phyloP scores from a whole-genome alignment of 2,329 filamentous ascomycete species.

The Teratosphaeria pseudoeucalypti region DNA sequence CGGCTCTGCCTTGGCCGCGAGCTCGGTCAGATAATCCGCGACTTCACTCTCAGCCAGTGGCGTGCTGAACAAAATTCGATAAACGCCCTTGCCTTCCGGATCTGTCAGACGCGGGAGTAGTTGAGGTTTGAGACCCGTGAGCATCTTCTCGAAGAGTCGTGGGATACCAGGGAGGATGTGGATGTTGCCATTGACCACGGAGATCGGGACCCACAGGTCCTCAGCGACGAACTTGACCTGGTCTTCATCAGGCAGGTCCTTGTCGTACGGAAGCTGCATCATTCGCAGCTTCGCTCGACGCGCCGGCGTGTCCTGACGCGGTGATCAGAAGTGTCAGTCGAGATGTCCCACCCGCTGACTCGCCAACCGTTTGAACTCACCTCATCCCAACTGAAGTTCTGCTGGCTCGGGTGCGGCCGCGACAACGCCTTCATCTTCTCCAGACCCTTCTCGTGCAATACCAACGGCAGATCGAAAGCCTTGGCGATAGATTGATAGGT shows the following conservation, averaged over 20 bases:
- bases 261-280: constrained; percentile 74
- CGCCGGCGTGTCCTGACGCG: constrained; percentile 55
- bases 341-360: background rate
- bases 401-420: constrained; percentile 60
- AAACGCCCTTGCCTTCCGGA: constrained; percentile 69
- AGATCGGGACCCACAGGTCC: constrained; percentile 82
- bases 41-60: constrained; percentile 78
- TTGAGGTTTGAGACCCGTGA: constrained; percentile 64
- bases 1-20: constrained; percentile 62
- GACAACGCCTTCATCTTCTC: constrained; percentile 75
- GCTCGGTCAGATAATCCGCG: constrained; percentile 68
- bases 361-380: background rate
- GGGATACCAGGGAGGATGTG: constrained; percentile 91
- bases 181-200: constrained; percentile 82
- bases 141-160: constrained; percentile 65
- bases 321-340: background rate
- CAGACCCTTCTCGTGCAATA: constrained; percentile 66
- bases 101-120: constrained; percentile 64
- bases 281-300: constrained; percentile 79
- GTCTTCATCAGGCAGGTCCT: constrained; percentile 47
- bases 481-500: constrained; percentile 91
- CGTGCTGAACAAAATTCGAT: constrained; percentile 73
- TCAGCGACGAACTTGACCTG: constrained; percentile 73
- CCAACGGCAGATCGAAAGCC: constrained; percentile 68
- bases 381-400: constrained; percentile 72